A percentile compares a stretch with the other conserved stretches of the same genome.
Conservation (phyloP, 2,329 filamentous ascomycete species). For the Scolecobasidium constrictum region DNA sequence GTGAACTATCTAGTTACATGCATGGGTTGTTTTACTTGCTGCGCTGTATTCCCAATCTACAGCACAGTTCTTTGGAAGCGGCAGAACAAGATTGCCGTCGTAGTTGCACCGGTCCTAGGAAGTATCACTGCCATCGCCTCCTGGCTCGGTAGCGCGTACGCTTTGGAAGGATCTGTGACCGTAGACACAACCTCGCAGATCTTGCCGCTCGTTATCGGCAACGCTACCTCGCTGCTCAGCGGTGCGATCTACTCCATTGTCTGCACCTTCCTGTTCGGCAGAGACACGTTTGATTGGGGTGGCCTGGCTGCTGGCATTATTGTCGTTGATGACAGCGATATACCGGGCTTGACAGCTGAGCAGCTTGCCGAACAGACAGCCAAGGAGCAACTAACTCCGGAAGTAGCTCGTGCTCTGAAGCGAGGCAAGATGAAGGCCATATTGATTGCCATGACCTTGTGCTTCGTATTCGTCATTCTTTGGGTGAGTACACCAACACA, state of each 20-base stretch:
- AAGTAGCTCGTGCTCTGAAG: constrained; percentile 2
- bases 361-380: constrained; percentile 4
- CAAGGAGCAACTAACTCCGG: constrained; percentile 3
- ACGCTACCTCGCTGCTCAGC: constrained; percentile 7
- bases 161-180: constrained; percentile 13
- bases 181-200: constrained; percentile 6
- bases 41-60: constrained; percentile 19
- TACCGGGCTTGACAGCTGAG: constrained; percentile 3
- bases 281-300: constrained; percentile 17
- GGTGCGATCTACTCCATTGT: constrained; percentile 16
- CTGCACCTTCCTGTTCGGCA: constrained; percentile 14
- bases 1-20: constrained; percentile 14
- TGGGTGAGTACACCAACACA: neutral
- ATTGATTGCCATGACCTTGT: constrained; percentile 5
- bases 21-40: constrained; percentile 16
- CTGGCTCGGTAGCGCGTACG: constrained; percentile 11
- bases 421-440: constrained; percentile 2
- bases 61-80: constrained; percentile 22
- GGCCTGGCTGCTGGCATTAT: constrained; percentile 11
- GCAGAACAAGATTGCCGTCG: constrained; percentile 16
- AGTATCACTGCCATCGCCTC: constrained; percentile 13
- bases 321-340: constrained; percentile 8
- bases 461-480: constrained; percentile 7
- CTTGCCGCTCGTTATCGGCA: constrained; percentile 13
- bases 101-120: constrained; percentile 15